These are phyloP conservation scores for Dactylellina haptotyla DNA, from an alignment of 2,329 filamentous ascomycete species.

Conservation along the genomic window DNA sequence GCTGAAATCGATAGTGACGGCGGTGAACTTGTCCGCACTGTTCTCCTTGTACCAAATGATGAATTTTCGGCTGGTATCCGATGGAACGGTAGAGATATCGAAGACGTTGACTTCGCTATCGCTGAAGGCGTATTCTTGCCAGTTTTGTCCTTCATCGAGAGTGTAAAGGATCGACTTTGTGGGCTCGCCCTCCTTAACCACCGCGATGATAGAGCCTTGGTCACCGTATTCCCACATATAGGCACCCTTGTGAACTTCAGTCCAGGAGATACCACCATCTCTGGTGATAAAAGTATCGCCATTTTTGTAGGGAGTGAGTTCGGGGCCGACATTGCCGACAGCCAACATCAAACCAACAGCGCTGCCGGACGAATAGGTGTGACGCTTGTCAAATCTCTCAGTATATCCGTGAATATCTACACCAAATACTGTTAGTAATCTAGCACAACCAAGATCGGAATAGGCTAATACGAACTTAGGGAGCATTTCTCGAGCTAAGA, in stretches of 20 bases:
- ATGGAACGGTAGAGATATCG: constrained; percentile 87
- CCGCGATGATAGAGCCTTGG: constrained; percentile 89
- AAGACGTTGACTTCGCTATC: constrained; percentile 74
- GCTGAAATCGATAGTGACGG: constrained; percentile 88
- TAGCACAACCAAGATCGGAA: neutral
- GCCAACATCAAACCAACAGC: constrained; percentile 92
- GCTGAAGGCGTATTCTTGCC: constrained; percentile 77
- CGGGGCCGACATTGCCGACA: constrained; percentile 86
- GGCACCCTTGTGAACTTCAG: constrained; percentile 81
- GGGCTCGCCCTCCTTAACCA: constrained; percentile 76
- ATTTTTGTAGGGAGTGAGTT: constrained; percentile 73
- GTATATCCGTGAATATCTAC: constrained; percentile 89
- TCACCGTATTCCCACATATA: constrained; percentile 97
- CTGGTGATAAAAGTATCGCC: constrained; percentile 89
- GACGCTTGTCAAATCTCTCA: constrained; percentile 80
- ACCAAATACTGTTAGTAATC: constrained; percentile 59
- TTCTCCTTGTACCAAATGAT: constrained; percentile 80
- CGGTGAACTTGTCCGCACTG: constrained; percentile 69
- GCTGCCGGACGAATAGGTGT: constrained; percentile 87
- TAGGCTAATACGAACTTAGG: constrained; percentile 62
- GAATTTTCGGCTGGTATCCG: constrained; percentile 90
- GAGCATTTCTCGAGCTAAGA: constrained; percentile 74
- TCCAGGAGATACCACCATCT: constrained; percentile 92
- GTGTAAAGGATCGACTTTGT: constrained; percentile 79
- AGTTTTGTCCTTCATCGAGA: constrained; percentile 80